Base-by-base conservation (phyloP, 768 basidiomycete species). In the Steccherinum ochraceum region DNA sequence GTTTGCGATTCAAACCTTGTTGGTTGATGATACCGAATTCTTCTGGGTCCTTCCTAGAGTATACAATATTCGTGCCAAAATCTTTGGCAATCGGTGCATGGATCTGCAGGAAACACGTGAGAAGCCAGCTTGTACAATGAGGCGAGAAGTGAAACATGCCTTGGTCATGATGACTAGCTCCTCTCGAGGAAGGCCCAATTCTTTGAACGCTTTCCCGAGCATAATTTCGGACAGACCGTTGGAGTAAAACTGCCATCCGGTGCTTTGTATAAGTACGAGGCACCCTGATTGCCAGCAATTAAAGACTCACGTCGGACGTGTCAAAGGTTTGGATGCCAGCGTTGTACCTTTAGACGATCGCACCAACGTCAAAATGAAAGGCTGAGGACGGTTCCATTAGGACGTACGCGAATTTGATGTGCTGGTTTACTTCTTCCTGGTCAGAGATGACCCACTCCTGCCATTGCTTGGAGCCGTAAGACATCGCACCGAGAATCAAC, bases 81-180 rank as follows among this genome's bases (percentile, higher is more conserved):
- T 25, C 24, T 4, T 19, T 21, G 12, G 45, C 7, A 20, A 3
- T 20, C 1, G 44, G 27, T 1, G 1, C 18, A 26, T 24, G 50
- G 3, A 45, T 25, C 48, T 53, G 24, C 21, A 4, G 13, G 16
- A 46, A 52, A 56, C 1, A 25, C 18, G 13, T 12, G 47, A 11
- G 24, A n/a, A 5, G 45, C 19, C 3, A 39, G 18, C 24, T 21
- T 11, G 24, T 40, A 3, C 3, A 13, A 4, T 51, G 40, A 21
- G 42, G 25, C 27, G 16, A 41, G 19, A 27, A 1, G 2, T 45
- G 42, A 19, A 18, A 39, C 16, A 40, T 41, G 52, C 64, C 68
- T 80, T 81, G 48, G 77, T 79, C 62, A 79, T 66, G 45, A 81
- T 67, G 10, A 80, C 77, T 25, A 78, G 59, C 54, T 72, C 69